Base-by-base conservation (phyloP, 257 asterid genomes). In the Nicotiana noctiflora region DNA sequence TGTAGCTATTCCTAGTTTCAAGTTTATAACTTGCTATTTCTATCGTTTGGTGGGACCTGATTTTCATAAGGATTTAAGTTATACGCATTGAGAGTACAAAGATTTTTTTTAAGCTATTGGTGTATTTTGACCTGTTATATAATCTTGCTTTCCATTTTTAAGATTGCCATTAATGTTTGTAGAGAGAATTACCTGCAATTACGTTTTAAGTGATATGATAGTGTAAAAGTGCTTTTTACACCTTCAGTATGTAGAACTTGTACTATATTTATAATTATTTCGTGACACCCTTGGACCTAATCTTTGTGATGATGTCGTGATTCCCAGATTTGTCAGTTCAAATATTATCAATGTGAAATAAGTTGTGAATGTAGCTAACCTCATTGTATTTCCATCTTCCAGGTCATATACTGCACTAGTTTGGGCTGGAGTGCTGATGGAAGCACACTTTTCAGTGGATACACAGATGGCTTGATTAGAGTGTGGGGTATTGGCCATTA, bases 371-470 rank as follows among this genome's bases (percentile, higher is more conserved):
- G 67, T 31, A 55, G 3, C n/a, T 76, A 9, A 59, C 27, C 37
- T 59, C 34, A 29, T 56, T 79, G 51, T 8, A 32, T 60, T 13
- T 19, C 49, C 63, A 53, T 77, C 60, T 19, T 82, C 83, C 83
- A 93, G 97, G 86, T 90, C 4, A 86, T 87, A 31, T 89, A 86
- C 80, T 91, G 97, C 85, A 92, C 96, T 79, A 81, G 96, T 84
- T 87, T 92, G 67, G 84, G 15, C 85, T 93, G 94, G 97, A 91
- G 92, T 44, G 88, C 88, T 1, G 96, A 91, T 86, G 97, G 96
- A 79, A 90, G 93, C 87, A 92, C 92, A 40, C 95, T 92, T 21
- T 92, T 90, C 86, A 90, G 97, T 63, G 95, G 97, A 13, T 92
- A 86, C 27, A 92, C 97, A 0, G 97, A 91, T 44, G 97, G 96